phyloP scores from a whole-genome alignment of 352 stramenopile species.

The Phytophthora citricola region DNA sequence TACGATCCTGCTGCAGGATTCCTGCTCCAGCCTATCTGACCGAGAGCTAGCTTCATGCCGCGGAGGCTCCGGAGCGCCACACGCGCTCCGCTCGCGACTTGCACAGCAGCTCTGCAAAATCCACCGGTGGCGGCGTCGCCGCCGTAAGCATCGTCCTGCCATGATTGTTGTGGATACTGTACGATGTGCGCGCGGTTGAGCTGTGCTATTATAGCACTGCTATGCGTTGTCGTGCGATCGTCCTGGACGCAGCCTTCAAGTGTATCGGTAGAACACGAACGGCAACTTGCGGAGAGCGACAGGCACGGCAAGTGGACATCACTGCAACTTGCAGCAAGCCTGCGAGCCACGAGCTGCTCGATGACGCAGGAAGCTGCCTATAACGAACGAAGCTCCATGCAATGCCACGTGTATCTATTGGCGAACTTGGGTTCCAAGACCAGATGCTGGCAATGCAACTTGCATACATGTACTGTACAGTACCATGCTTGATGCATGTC shows the following conservation, averaged over 20 bases:
- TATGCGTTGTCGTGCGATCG: slow-evolving; percentile 11
- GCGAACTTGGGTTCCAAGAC: slow-evolving; percentile 2
- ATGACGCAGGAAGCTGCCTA: background rate
- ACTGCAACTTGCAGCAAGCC: slow-evolving; percentile 5
- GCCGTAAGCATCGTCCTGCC: slow-evolving; percentile 18
- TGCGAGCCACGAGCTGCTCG: slow-evolving; percentile 5
- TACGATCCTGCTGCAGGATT: slow-evolving; percentile 30
- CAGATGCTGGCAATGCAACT: slow-evolving; percentile 11
- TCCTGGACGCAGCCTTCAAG: slow-evolving; percentile 17
- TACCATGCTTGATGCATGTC: background rate
- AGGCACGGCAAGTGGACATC: slow-evolving; percentile 23
- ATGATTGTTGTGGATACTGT: slow-evolving; percentile 19
- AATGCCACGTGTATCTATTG: slow-evolving; percentile 8
- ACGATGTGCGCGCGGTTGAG: slow-evolving; percentile 1
- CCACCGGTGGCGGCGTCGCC: slow-evolving; percentile 19
- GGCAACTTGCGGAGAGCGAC: slow-evolving; percentile 23
- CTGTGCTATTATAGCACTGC: too few species aligned
- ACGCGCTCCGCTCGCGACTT: slow-evolving; percentile 26
- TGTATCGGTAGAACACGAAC: slow-evolving; percentile 28
- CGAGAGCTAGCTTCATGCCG: slow-evolving; percentile 16
- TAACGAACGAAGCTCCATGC: background rate
- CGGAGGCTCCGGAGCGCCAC: background rate
- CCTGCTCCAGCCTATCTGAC: slow-evolving; percentile 28
- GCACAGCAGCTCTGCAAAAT: slow-evolving; percentile 38
- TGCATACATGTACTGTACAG: background rate